phyloP scores from a whole-genome alignment of 306 rosid species.

The Vigna mungo region DNA sequence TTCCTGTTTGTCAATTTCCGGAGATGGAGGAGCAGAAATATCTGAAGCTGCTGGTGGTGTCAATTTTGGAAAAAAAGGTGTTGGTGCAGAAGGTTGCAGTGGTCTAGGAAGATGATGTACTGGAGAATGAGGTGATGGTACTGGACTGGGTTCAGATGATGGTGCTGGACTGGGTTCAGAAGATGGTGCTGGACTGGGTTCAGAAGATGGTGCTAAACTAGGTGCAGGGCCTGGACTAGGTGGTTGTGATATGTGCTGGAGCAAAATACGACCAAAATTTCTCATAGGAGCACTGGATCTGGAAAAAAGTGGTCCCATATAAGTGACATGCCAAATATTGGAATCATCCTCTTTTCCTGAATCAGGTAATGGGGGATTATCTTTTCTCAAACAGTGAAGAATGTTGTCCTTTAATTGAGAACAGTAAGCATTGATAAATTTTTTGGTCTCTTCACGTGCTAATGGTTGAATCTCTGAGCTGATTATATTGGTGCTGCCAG shows the following conservation, averaged over 20 bases:
- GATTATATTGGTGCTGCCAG: constrained; percentile 44
- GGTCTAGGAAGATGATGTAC: constrained; percentile 14
- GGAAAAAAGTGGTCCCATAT: constrained; percentile 48
- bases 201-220: constrained; percentile 42
- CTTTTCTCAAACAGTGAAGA: constrained; percentile 68
- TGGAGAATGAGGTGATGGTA: constrained; percentile 37
- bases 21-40: constrained; percentile 43
- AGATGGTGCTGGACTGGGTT: constrained; percentile 34
- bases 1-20: constrained; percentile 37
- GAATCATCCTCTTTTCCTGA: constrained; percentile 66
- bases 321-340: constrained; percentile 55
- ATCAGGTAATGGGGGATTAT: constrained; percentile 48
- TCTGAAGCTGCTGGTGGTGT: constrained; percentile 42
- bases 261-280: constrained; percentile 55
- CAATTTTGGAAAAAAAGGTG: constrained; percentile 42
- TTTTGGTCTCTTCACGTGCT: constrained; percentile 54
- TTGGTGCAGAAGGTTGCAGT: constrained; percentile 14
- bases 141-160: constrained; percentile 38
- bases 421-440: constrained; percentile 55
- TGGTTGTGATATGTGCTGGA: constrained; percentile 49
- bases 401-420: constrained; percentile 62
- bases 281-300: constrained; percentile 54
- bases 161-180: constrained; percentile 40
- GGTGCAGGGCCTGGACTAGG: constrained; percentile 50
- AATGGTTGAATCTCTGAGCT: constrained; percentile 50